Base-by-base conservation (phyloP, 805 yeast genomes). In the Brettanomyces naardenensis region DNA sequence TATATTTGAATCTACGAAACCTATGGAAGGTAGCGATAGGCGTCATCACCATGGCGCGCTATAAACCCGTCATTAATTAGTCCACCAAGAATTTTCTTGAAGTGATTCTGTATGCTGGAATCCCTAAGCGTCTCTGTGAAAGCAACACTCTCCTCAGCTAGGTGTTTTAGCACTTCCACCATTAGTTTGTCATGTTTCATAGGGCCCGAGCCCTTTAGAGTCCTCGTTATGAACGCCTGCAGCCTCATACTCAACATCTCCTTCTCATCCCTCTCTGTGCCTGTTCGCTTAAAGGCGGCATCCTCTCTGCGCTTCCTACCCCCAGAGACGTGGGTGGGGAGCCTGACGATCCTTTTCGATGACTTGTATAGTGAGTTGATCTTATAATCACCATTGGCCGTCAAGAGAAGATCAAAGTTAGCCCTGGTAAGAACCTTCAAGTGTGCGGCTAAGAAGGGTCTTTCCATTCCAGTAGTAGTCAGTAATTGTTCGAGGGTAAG, bases 381-480 rank as follows among this genome's bases (percentile, higher is more conserved):
- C 21, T 15, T 19, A 19, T 20, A 35, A 6, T 17, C 28, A 15
- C 19, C 41, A 19, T 26, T 14, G 10, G 27, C 13, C n/a, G 9
- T 7, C 4, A 15, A 10, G 15, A 31, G n/a, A 13, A 61, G 62
- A 11, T n/a, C 10, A 6, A 26, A 19, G n/a, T 20, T 31, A 1
- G 20, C n/a, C 5, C 15, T 20, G 20, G 32, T 15, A 14, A 31
- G 26, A 10, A 19, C 11, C 14, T 31, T 31, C 25, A 37, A 19
- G n/a, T 22, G 31, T 17, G 18, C 36, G 9, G 13, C 17, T n/a
- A 37, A 21, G 23, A 31, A 37, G 17, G 18, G 5, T 14, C n/a
- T 4, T 17, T 31, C 26, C 53, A 70, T 61, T n/a, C 61, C 56
- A 2, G 68, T 62, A 1, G 28, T 14, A 1, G 38, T 22, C 5